Evolutionary conservation across 352 stramenopile genomes (phyloP), one percentile per base, ranked within the genome.

Genomic region (Thraustochytrium striatum): DNA sequence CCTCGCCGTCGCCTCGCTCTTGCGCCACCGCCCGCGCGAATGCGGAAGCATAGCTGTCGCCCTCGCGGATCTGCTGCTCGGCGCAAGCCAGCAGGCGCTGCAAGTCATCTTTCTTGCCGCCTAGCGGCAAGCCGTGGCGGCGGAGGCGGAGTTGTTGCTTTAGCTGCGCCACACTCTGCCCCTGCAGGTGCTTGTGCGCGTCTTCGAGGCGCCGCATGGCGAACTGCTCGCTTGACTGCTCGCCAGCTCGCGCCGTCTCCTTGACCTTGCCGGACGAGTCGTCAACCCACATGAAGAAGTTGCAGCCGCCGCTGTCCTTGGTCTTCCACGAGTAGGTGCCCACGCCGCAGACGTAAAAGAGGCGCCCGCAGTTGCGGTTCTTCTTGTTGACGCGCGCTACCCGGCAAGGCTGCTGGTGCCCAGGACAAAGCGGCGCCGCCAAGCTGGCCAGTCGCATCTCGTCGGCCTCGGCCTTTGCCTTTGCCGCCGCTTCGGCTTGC

Each of bases 201-300:
- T 58, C 65, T 7, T 30, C 43, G 8, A 61, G 44, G 9, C 65
- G 35, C 9, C 36, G 11, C 44, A 47, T 38, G n/a, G 43, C 65
- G 52, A 62, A 75, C 5, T 32, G 8, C 11, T 38, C 39, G 21
- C 19, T 30, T 7, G 65, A 75, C 16, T 16, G 16, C 25, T 65
- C 16, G 33, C n/a, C 3, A 58, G 50, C 44, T 61, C 65, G 47
- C 16, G 25, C 25, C 47, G 47, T 55, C 25, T 75, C 65, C 50
- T 30, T 43, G 35, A 75, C 52, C 19, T 30, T 16, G 16, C 68
- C 65, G 5, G 65, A 28, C 44, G 41, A 32, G 39, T 75, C 65
- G 16, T 75, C 65, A 8, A 43, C 65, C 65, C 65, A 75, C 65
- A 75, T 75, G 52, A 75, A 75, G 50, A 62, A 75, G 16, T 75